Base-by-base conservation (phyloP, 768 basidiomycete genomes). In the Rhodotorula babjevae region DNA sequence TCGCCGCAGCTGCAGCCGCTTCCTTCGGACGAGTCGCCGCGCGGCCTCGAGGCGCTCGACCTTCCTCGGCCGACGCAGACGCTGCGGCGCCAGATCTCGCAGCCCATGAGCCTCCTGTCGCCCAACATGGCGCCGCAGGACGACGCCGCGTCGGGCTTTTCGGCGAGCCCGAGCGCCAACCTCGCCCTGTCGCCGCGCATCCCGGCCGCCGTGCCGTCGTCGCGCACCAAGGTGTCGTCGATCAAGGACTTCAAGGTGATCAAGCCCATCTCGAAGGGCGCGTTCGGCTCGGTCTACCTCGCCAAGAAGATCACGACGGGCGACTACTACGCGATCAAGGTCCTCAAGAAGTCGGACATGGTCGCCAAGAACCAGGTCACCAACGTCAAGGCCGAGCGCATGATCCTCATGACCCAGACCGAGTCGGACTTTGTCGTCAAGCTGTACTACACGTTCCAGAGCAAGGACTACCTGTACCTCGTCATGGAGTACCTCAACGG, bases 281-380 rank as follows among this genome's bases (percentile, higher is more conserved):
- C 96, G 3, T 75, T 99, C 80, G 96, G 96, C 25, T 93, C 93
- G 16, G 96, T 99, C 65, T 99, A 96, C 82, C 85, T 99, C 64
- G 92, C 96, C 56, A 98, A 95, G 85, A 99, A 99, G 86, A 94
- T 92, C 78, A 90, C 86, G 11, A 99, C 96, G 4, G 96, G 96
- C 64, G 96, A 98, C 82, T 98, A 97, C 82, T 99, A 90, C 82
- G 96, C 96, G 40, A 95, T 99, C 87, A 99, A 99, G 82, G 94
- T 98, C n/a, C 83, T 99, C 80, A 97, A 95, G 84, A 99, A 99
- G 84, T 92, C 93, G n/a, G 96, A 99, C 82, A 99, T 99, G 96
- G 98, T 99, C 81, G 92, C 96, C 53, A 99, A 99, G 86, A 99
- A 99, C 84, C 96, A 99, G 82, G 95, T 99, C 81, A 98, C 96